Conservation (phyloP, 805 yeast species). For the Peterozyma xylosa region DNA sequence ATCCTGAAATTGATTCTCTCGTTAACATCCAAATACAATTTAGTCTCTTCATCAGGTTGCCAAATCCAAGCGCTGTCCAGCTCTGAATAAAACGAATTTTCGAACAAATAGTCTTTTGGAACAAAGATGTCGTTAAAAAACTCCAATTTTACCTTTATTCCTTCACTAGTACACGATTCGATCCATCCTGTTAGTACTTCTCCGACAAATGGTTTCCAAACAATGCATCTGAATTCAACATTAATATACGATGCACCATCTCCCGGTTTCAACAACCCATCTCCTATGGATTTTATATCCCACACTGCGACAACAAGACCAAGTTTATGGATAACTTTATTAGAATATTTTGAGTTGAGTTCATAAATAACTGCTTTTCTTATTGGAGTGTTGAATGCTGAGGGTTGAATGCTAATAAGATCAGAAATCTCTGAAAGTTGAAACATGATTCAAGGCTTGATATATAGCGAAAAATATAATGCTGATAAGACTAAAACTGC, state of each 20-base stretch:
- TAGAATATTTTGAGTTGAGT: slow-evolving; percentile 76
- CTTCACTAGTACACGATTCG: slow-evolving; percentile 79
- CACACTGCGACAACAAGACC: slow-evolving; percentile 83
- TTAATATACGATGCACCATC: slow-evolving; percentile 85
- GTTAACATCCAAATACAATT: slow-evolving; percentile 78
- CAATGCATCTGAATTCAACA: slow-evolving; percentile 64
- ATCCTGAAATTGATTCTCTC: slow-evolving; percentile 89
- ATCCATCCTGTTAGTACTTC: slow-evolving; percentile 93
- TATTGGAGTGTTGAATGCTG: slow-evolving; percentile 66
- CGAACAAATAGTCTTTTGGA: slow-evolving; percentile 78
- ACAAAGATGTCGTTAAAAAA: slow-evolving; percentile 90
- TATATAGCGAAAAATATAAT: too few species aligned
- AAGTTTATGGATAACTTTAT: slow-evolving; percentile 73
- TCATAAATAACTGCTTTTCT: slow-evolving; percentile 71
- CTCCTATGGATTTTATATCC: slow-evolving; percentile 76
- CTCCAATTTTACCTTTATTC: slow-evolving; percentile 77
- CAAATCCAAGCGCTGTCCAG: slow-evolving; percentile 95
- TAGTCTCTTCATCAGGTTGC: slow-evolving; percentile 65
- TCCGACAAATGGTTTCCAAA: slow-evolving; percentile 93
- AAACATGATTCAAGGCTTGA: slow-evolving; percentile 48
- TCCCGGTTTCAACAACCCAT: slow-evolving; percentile 87
- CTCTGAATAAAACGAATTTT: slow-evolving; percentile 30
- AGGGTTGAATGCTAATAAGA: slow-evolving; percentile 83
- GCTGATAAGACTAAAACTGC: too few species aligned
- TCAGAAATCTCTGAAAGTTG: slow-evolving; percentile 76